Conservation (phyloP, 768 basidiomycete genomes). For the Sporobolomyces roseus region DNA sequence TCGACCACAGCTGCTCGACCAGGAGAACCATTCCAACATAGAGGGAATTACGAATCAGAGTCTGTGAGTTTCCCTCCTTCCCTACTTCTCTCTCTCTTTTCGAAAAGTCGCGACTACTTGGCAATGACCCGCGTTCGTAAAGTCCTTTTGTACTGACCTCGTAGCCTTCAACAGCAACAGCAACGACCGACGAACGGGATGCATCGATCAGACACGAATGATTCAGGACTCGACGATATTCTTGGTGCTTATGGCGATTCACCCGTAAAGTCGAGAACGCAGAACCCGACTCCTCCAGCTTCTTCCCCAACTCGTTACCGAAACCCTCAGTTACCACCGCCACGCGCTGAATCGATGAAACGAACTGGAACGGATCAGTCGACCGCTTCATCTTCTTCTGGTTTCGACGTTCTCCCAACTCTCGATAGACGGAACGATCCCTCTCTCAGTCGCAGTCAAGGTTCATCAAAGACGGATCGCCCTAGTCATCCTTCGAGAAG, state of each 20-base stretch:
- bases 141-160: no score
- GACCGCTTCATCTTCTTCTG: conserved; percentile 23
- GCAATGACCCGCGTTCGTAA: not conserved
- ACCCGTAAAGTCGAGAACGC: conserved; percentile 24
- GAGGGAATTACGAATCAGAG: no score
- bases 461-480: not conserved
- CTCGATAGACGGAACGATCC: conserved; percentile 7
- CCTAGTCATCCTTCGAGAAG: conserved; percentile 9
- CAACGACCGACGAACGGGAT: not conserved
- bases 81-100: not conserved
- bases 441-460: not conserved
- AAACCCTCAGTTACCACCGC: not conserved
- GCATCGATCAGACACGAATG: conserved; percentile 8
- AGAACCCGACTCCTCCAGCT: not conserved
- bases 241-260: conserved; percentile 33
- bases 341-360: conserved; percentile 15
- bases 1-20: not conserved
- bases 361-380: conserved; percentile 12
- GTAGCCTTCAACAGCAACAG: not conserved
- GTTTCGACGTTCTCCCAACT: conserved; percentile 7
- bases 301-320: not conserved
- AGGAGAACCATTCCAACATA: conserved; percentile 2
- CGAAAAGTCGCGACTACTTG: not conserved
- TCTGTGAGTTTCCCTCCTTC: not conserved
- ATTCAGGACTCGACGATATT: conserved; percentile 28